Conservation (phyloP, 345 rosid genomes). For the Citrus australasica region DNA sequence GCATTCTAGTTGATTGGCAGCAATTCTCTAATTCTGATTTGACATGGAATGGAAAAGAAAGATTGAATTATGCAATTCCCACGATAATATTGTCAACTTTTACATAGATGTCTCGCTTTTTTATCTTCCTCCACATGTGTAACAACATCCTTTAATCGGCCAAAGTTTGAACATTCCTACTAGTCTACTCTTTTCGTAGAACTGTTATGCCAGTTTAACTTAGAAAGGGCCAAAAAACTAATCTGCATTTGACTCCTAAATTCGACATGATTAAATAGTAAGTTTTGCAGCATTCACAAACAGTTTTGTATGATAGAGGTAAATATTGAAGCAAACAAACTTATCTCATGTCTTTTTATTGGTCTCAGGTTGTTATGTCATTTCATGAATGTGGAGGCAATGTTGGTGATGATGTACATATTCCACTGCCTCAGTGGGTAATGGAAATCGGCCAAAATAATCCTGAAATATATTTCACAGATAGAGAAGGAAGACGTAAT, state of each 20-base stretch:
- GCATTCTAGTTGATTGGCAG: neutral
- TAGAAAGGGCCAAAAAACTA: too few relatives aligned
- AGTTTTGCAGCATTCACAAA: neutral
- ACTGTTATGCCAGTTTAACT: too few relatives aligned
- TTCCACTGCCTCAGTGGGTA: constrained; percentile 90
- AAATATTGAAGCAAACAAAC: too few relatives aligned
- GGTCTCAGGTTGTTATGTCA: constrained; percentile 83
- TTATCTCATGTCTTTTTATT: too few relatives aligned
- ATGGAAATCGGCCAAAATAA: constrained; percentile 67
- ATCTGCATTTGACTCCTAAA: too few relatives aligned
- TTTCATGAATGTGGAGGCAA: constrained; percentile 99
- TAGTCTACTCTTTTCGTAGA: too few relatives aligned
- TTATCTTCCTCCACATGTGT: too few relatives aligned
- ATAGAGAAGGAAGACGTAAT: constrained; percentile 72
- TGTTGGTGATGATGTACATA: constrained; percentile 86
- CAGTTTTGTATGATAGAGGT: neutral
- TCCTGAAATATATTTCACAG: constrained; percentile 84
- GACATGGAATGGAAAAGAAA: neutral
- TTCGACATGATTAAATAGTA: too few relatives aligned
- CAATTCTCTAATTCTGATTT: neutral
- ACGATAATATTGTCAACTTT: neutral
- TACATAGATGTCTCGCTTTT: neutral
- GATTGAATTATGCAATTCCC: too few relatives aligned
- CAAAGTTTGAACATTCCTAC: too few relatives aligned
- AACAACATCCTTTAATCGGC: too few relatives aligned